phyloP scores from a whole-genome alignment of 768 basidiomycete genomes.

The Paxillus involutus region DNA sequence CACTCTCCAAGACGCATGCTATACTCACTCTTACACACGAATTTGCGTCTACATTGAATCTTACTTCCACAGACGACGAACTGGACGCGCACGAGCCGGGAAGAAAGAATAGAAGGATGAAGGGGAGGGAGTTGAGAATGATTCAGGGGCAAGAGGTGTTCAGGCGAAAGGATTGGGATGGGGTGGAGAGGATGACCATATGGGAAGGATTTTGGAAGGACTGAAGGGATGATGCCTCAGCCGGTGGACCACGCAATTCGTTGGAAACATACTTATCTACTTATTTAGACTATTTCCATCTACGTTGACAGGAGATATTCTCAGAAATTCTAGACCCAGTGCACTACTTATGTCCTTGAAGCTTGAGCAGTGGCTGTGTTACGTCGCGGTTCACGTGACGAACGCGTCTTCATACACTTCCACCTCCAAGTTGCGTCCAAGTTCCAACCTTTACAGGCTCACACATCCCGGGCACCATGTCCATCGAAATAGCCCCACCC shows the following conservation, averaged over 20 bases:
- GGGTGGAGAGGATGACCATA: constrained; percentile 27
- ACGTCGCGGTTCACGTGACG: constrained; percentile 7
- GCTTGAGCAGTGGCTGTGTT: too few relatives aligned
- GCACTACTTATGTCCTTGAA: too few relatives aligned
- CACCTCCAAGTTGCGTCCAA: too few relatives aligned
- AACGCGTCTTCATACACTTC: not conserved
- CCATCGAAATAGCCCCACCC: constrained; percentile 20
- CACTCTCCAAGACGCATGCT: constrained; percentile 75
- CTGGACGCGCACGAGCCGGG: constrained; percentile 61
- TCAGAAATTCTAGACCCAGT: too few relatives aligned
- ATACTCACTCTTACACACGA: constrained; percentile 63
- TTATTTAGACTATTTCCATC: too few relatives aligned
- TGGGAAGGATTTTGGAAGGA: constrained; percentile 38
- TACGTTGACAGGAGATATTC: too few relatives aligned
- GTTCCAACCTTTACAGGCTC: too few relatives aligned
- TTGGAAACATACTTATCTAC: too few relatives aligned
- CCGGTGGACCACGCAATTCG: too few relatives aligned
- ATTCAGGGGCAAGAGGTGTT: constrained; percentile 77
- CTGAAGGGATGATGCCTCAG: not conserved
- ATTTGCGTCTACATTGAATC: constrained; percentile 40
- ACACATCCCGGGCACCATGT: constrained; percentile 4
- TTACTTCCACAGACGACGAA: constrained; percentile 80
- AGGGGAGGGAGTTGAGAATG: constrained; percentile 81
- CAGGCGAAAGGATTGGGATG: constrained; percentile 39
- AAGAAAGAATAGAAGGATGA: constrained; percentile 72